Evolutionary conservation across 805 yeast genomes (phyloP).

Genomic region (Scheffersomyces ergatensis): DNA sequence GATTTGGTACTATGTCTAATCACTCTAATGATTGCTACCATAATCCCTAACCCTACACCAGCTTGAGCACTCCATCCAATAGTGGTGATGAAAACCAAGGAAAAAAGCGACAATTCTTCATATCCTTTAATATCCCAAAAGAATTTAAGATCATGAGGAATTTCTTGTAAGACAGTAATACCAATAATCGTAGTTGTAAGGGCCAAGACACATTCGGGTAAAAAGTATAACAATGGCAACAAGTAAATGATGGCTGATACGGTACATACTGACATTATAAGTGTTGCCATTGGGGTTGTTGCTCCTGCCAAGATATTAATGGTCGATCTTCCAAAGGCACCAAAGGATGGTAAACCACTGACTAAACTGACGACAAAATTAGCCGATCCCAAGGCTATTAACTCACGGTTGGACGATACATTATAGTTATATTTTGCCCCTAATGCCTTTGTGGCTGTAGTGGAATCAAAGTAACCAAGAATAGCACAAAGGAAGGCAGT

Average conservation of each 20-base stretch:
- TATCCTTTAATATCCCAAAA: conserved; percentile 29
- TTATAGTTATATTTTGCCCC: conserved; percentile 29
- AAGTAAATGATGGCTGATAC: conserved; percentile 21
- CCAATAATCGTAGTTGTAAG: conserved; percentile 42
- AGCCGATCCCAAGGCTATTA: conserved; percentile 29
- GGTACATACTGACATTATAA: conserved; percentile 29
- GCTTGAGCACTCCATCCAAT: conserved; percentile 38
- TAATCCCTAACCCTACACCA: conserved; percentile 34
- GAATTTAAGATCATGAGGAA: conserved; percentile 30
- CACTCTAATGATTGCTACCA: conserved; percentile 31
- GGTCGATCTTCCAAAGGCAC: conserved; percentile 36
- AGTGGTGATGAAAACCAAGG: conserved; percentile 21
- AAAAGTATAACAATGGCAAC: conserved; percentile 21
- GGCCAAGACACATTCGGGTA: conserved; percentile 33
- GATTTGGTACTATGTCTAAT: conserved; percentile 78
- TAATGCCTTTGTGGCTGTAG: conserved; percentile 32
- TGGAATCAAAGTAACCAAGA: conserved; percentile 33
- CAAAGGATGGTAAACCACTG: conserved; percentile 35
- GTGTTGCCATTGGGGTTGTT: conserved; percentile 36
- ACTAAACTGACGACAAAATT: conserved; percentile 25
- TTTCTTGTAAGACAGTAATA: conserved; percentile 46
- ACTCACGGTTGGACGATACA: conserved; percentile 30
- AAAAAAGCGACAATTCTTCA: conserved; percentile 24
- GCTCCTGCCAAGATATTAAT: conserved; percentile 46
- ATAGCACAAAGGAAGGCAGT: conserved; percentile 32